These are phyloP conservation scores for Lactarius tabidus DNA, from an alignment of 768 basidiomycete species.

Conservation along the genomic window DNA sequence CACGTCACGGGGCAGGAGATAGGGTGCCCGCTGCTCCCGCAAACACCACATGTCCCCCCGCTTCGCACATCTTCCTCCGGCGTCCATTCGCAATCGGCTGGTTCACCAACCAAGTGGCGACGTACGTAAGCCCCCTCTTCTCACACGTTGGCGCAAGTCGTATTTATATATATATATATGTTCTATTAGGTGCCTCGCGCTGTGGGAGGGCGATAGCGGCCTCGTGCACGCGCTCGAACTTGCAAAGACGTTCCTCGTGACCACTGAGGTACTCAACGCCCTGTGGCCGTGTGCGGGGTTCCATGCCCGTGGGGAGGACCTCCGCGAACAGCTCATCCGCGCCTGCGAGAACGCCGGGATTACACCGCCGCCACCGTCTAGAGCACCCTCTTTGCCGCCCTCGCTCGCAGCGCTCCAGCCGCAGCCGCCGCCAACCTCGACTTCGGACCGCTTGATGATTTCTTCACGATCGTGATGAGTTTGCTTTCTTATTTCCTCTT, in stretches of 20 bases:
- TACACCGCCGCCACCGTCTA: conserved; percentile 25
- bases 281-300: conserved; percentile 56
- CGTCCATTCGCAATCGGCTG: conserved; percentile 33
- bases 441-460: background rate
- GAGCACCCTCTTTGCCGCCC: background rate
- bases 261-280: conserved; percentile 62
- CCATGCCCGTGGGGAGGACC: conserved; percentile 26
- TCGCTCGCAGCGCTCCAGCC: background rate
- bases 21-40: background rate
- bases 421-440: background rate
- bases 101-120: conserved; percentile 60
- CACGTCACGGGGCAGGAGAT: background rate
- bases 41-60: conserved; percentile 40
- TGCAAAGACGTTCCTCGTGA: conserved; percentile 58
- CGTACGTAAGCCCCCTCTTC: conserved; percentile 38
- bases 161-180: conserved; percentile 3
- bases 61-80: conserved; percentile 55
- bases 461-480: background rate
- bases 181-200: conserved; percentile 49
- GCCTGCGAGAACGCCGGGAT: conserved; percentile 29
- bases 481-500: background rate
- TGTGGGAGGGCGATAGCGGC: conserved; percentile 61
- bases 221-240: conserved; percentile 58
- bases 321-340: conserved; percentile 29
- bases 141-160: background rate